Base-by-base conservation (phyloP, 1,284 basidiomycete genomes). In the Polyporus tsugae region DNA sequence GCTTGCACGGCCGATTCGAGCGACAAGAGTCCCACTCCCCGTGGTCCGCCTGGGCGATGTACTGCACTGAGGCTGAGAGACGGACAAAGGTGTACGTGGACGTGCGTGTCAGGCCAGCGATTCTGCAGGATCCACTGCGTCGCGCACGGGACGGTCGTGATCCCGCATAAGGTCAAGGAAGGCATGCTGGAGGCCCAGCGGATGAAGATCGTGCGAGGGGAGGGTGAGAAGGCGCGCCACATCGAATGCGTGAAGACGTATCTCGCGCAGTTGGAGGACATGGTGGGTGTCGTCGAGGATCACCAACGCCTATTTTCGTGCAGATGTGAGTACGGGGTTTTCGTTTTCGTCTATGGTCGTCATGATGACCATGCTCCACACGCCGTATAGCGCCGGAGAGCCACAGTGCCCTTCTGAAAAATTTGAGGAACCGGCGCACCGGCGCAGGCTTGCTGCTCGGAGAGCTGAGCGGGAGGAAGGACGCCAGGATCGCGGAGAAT, bases 41-140 rank as follows among this genome's bases (percentile, higher is more conserved):
- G 22, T 39, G 22, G n/a, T 41, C 36, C 6, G 2, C 4, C 22
- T 19, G 11, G 19, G 3, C 15, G 13, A 22, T 60, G 58, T 39
- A 41, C 58, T 1, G 39, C 58, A 10, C 10, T 60, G 0, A 60
- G 36, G 58, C 15, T 38, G 19, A 41, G 58, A 41, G 58, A 60
- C 15, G 39, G 39, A 4, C 7, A 25, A 11, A 10, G 11, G 10
- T 60, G 58, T 22, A 29, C 4, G 39, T 42, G 58, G 38, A 7
- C 6, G 19, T 41, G 38, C 58, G 22, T 41, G 3, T 22, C 58
- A 4, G 38, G 58, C 38, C n/a, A 60, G 58, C 58, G 58, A 22
- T 60, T 60, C 58, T 60, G 58, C 13, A 22, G 17, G 22, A 60
- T 60, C n/a, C 58, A 60, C 25, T 42, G 58, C 38, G 22, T 19